Conservation (phyloP, 2,329 filamentous ascomycete genomes). For the Aspergillus uvarum region DNA sequence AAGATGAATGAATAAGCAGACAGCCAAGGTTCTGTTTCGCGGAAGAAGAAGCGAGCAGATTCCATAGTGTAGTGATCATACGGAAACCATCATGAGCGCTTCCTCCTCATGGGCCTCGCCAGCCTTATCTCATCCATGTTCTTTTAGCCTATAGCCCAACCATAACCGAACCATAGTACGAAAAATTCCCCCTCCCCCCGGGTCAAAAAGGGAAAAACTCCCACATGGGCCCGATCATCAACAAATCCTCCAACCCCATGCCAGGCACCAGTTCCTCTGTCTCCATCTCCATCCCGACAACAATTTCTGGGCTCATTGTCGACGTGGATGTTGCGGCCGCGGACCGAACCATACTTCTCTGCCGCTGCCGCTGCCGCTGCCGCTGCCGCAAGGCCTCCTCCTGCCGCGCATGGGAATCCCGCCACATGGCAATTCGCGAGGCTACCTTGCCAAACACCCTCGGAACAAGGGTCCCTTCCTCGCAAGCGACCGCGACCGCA, state of each 20-base stretch:
- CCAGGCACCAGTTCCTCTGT: not conserved
- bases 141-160: no score
- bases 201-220: not conserved
- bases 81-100: no score
- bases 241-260: not conserved
- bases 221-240: constrained; percentile 1
- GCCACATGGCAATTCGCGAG: not conserved
- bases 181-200: no score
- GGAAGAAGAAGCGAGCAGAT: no score
- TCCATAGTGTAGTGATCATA: no score
- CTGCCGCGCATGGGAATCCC: not conserved
- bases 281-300: not conserved
- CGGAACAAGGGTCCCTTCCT: not conserved
- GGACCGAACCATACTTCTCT: no score
- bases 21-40: no score
- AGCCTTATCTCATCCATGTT: no score
- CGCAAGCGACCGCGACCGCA: not conserved
- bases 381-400: not conserved
- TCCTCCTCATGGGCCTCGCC: no score
- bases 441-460: not conserved
- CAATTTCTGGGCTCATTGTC: not conserved
- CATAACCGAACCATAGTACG: no score
- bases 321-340: no score
- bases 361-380: not conserved
- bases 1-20: no score